Base-by-base conservation (phyloP, 2,329 filamentous ascomycete species). In the Pochonia chlamydosporia region DNA sequence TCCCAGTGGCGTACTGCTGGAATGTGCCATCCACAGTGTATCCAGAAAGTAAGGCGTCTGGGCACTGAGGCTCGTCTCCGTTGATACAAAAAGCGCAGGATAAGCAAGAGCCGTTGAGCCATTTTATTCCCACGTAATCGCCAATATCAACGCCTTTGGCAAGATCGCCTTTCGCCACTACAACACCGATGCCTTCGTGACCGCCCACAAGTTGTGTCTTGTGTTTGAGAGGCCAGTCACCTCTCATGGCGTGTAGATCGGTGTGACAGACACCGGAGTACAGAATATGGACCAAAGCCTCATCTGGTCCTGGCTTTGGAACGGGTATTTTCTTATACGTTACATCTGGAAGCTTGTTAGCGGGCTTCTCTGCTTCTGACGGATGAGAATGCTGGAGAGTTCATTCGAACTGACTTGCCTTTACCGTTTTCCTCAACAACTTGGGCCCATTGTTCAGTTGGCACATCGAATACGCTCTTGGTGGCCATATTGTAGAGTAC, bases 1-100 rank as follows among this genome's bases (percentile, higher is more conserved):
- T 95, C 56, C 83, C 90, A 56, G 96, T 81, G 66, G 80, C 82
- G 73, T 95, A 96, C 74, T 96, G 84, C 74, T 96, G 91, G 79
- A 96, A 96, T 35, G 84, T 84, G 26, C 91, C 91, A 64, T 96
- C 88, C 63, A 96, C 89, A 4, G 89, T 95, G 78, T 95, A 96
- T 48, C 92, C 92, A 1, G 89, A 95, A 33, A 96, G 79, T 28
- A 79, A 71, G 23, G 87, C 81, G 49, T 87, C 73, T 14, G 78
- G 67, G 72, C 92, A 97, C 5, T 96, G 83, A 3, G 89, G 85
- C 72, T 96, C 91, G 57, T 95, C 87, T 41, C 80, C 68, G 57
- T 82, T 77, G 63, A 85, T 82, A 74, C 91, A 96, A 78, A 87
- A 95, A 57, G 82, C 76, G 73, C 91, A 97, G 54, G 75, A 67